Evolutionary conservation across 192 early-diverging fungal species (phyloP), one percentile per base, ranked within the genome.

Genomic region (Oehlia diaphana): DNA sequence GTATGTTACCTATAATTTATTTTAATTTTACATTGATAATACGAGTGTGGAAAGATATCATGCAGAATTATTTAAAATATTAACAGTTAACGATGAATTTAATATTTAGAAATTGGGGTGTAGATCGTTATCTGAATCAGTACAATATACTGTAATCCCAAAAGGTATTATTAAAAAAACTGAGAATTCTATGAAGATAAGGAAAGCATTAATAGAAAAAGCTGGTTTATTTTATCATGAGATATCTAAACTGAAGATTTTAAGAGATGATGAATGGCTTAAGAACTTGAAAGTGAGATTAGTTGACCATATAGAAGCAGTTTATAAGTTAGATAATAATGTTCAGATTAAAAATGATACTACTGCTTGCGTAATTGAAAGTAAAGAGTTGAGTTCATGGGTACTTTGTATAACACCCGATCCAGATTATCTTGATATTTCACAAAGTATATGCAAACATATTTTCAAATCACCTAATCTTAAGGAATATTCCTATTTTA

Each of bases 221-320:
- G 93, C 95, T 19, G 89, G 91, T 2, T 85, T 97, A 8, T 87
- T 97, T 31, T 76, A 94, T 13, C 90, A 94, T 82, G 92, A 94
- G 10, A 13, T 16, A 21, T 86, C 84, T 71, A 49, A 90, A 76
- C 66, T 3, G 35, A 84, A 87, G 63, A 87, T 87, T 78, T 81
- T 78, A 9, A 86, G 73, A 73, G 85, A 85, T 74, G 85, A 91
- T 5, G 85, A 89, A 53, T 89, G 88, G 82, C 44, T 92, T 50
- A 88, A 89, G 12, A 88, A 88, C 21, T 78, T 97, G 13, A 86
- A 90, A 74, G 94, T 95, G 19, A 58, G 83, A 2, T 91, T 95
- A 77, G 90, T 92, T 0, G 79, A 87, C 0, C 86, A 89, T 39
- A 95, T 97, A 47, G 79, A 90, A 44, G 82, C 92, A 39, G 19